A percentile compares a stretch with the other conserved stretches of the same genome.
These are phyloP conservation scores for Raffaelea arxii DNA, from an alignment of 2,329 filamentous ascomycete genomes.

Conservation along the genomic window DNA sequence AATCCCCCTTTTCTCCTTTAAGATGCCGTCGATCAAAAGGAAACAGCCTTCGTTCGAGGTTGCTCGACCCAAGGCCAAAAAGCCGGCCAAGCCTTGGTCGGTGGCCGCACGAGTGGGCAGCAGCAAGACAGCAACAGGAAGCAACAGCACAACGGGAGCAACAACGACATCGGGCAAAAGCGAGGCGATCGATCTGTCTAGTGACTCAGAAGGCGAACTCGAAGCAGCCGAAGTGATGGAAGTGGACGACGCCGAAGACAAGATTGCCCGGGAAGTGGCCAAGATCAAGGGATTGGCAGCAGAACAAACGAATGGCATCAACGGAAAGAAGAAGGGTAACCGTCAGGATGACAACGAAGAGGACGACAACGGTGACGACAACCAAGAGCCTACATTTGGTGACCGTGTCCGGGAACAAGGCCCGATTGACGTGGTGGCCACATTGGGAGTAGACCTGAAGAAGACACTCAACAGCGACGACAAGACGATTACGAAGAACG, in stretches of 20 bases:
- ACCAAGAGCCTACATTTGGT: constrained; percentile 56
- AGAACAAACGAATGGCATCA: background rate
- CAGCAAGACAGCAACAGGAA: no score
- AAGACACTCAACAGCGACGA: background rate
- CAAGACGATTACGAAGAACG: background rate
- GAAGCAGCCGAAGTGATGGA: constrained; percentile 8
- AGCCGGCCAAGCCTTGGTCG: constrained; percentile 45
- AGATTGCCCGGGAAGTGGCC: background rate
- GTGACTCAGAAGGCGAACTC: constrained; percentile 29
- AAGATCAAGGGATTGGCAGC: constrained; percentile 2
- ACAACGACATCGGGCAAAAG: no score
- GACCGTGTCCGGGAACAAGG: constrained; percentile 69
- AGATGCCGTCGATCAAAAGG: constrained; percentile 48
- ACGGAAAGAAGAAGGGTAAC: no score
- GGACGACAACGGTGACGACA: constrained; percentile 12
- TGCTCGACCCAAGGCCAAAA: constrained; percentile 43
- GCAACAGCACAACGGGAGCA: constrained; percentile 19
- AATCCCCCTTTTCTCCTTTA: background rate
- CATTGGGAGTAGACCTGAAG: constrained; percentile 31
- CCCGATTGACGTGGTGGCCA: constrained; percentile 64
- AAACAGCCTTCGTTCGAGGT: constrained; percentile 52
- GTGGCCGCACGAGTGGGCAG: no score
- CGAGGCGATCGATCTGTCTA: constrained; percentile 48
- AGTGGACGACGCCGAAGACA: constrained; percentile 13
- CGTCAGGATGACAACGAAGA: background rate